Evolutionary conservation across 2,329 filamentous ascomycete genomes (phyloP), one percentile per base, ranked within the genome.

Genomic region (Furcasterigmium furcatum): DNA sequence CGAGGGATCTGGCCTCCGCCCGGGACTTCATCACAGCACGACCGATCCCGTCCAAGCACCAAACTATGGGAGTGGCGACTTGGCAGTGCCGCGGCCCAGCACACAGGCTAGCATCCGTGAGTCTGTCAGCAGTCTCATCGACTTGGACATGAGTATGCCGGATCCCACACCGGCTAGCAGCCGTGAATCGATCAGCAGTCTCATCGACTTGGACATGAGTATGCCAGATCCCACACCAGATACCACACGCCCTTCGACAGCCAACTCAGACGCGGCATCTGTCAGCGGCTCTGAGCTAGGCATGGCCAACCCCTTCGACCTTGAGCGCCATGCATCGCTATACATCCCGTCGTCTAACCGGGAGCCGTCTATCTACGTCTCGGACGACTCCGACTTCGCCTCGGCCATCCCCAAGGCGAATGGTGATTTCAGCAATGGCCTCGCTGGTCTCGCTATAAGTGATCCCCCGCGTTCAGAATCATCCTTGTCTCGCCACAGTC

Each of bases 301-400:
- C 21, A 68, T 72, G 12, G 72, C 68, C 2, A 80, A 80, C 52
- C 79, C 81, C 0, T 85, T 85, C 46, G 79, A 84, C 45, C 68
- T 85, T 4, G 82, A 85, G 58, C 74, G 76, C n/a, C 80, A 84
- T 52, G 68, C 78, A 2, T 82, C 79, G 1, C 63, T 82, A 2
- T 80, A 81, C 50, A 66, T 65, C 12, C 61, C 68, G 5, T 55
- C 62, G 4, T 60, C 63, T 1, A 68, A 65, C 41, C 68, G 79
- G 29, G 77, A 81, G 51, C 77, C 78, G 1, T 80, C 77, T 4
- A 80, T 83, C 39, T 84, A 83, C 55, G 74, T 83, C 9, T 77
- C 77, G 1, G 80, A 83, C 49, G 78, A 81, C 48, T 78, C 74
- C 8, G 70, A 76, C 21, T 76, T 72, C 48, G 68, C 73, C 4